These are phyloP conservation scores for Crepidotus variabilis DNA, from an alignment of 768 basidiomycete genomes.

Conservation along the genomic window DNA sequence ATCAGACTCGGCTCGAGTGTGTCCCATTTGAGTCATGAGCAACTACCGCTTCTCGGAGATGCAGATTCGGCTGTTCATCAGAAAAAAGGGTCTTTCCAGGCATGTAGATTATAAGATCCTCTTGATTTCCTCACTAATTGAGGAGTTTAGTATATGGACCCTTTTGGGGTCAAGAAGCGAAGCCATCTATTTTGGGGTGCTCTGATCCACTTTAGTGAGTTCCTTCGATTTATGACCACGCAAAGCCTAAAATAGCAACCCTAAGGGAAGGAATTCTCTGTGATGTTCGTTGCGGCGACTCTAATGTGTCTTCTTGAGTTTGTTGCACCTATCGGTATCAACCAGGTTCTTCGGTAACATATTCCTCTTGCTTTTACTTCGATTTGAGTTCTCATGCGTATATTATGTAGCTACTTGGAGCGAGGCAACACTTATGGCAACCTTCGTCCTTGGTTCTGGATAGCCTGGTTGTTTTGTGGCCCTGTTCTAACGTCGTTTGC, in stretches of 20 bases:
- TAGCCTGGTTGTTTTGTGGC: constrained; percentile 45
- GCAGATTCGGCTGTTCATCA: constrained; percentile 36
- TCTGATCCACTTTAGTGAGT: constrained; percentile 28
- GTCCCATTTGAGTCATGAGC: constrained; percentile 41
- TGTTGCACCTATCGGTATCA: constrained; percentile 37
- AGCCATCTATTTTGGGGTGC: constrained; percentile 46
- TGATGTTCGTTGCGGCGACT: constrained; percentile 24
- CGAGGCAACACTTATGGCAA: constrained; percentile 40
- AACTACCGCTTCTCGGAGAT: constrained; percentile 61
- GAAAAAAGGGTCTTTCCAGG: constrained; percentile 10
- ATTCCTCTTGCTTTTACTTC: not conserved
- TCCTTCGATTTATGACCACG: not conserved
- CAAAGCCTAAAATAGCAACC: not conserved
- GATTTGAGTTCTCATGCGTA: not conserved
- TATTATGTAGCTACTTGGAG: constrained; percentile 51
- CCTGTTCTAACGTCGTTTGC: constrained; percentile 38
- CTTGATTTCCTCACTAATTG: constrained; percentile 6
- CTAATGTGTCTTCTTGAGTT: constrained; percentile 24
- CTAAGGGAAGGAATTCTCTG: constrained; percentile 25
- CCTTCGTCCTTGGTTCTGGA: constrained; percentile 71
- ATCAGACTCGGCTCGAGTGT: constrained; percentile 39
- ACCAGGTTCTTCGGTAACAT: constrained; percentile 29
- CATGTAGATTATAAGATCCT: constrained; percentile 22
- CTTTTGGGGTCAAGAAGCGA: constrained; percentile 32
- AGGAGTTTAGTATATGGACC: constrained; percentile 30